Percentiles rank a stretch among this genome's conserved stretches.
phyloP scores from a whole-genome alignment of 306 rosid genomes.

The Glycine latifolia region DNA sequence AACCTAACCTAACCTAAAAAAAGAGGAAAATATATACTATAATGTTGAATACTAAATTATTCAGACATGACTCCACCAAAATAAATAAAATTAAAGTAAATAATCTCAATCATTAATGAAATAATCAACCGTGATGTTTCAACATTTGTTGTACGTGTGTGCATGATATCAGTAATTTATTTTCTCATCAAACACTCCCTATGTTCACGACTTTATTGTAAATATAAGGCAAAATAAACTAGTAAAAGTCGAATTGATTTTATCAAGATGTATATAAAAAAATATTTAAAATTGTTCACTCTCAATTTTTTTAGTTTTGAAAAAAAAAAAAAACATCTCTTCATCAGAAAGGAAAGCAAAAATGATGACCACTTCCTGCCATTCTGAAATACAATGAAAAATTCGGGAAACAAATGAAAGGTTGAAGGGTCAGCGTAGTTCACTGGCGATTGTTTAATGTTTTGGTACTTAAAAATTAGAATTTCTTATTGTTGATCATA shows the following conservation, averaged over 20 bases:
- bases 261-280: not conserved
- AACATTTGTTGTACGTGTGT: too few species aligned
- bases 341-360: constrained; percentile 3
- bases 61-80: too few species aligned
- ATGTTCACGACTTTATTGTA: too few species aligned
- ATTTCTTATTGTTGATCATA: too few species aligned
- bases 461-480: not conserved
- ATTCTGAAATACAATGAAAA: not conserved
- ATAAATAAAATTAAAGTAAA: too few species aligned
- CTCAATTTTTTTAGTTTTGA: not conserved
- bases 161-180: too few species aligned
- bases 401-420: not conserved
- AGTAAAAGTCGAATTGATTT: not conserved
- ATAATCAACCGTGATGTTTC: too few species aligned
- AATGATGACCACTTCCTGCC: not conserved
- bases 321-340: not conserved
- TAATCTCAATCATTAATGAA: too few species aligned
- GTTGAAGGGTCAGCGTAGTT: not conserved
- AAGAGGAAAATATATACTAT: not conserved
- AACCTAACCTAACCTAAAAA: not conserved
- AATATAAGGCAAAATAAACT: not conserved
- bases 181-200: too few species aligned
- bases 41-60: not conserved
- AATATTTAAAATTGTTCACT: not conserved
- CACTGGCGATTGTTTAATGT: not conserved